phyloP scores from a whole-genome alignment of 2,329 filamentous ascomycete genomes.

The Stemphylium lycopersici region DNA sequence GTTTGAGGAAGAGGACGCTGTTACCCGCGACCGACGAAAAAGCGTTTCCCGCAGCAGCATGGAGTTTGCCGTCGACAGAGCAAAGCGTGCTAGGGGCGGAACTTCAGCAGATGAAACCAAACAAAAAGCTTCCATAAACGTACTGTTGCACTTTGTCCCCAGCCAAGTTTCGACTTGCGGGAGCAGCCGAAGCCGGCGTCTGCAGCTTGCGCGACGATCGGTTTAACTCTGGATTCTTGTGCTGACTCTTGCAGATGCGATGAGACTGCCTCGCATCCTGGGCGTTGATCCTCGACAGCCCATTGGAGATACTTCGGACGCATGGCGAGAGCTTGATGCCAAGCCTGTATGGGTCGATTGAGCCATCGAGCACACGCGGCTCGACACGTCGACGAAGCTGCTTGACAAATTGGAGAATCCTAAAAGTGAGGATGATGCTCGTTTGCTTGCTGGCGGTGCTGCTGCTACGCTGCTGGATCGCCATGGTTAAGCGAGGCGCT shows the following conservation, averaged over 20 bases:
- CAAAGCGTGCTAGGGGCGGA: slow-evolving; percentile 38
- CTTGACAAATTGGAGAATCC: slow-evolving; percentile 48
- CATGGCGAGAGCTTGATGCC: slow-evolving; percentile 28
- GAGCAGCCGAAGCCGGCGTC: slow-evolving; percentile 26
- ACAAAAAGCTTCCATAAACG: slow-evolving; percentile 34
- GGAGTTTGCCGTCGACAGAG: slow-evolving; percentile 28
- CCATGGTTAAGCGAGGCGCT: slow-evolving; percentile 36
- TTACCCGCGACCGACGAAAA: slow-evolving; percentile 41
- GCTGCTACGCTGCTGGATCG: slow-evolving; percentile 24
- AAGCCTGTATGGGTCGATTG: slow-evolving; percentile 27
- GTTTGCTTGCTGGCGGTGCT: slow-evolving; percentile 27
- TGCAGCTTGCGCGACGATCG: slow-evolving; percentile 30
- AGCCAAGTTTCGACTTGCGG: slow-evolving; percentile 40
- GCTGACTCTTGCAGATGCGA: slow-evolving; percentile 35
- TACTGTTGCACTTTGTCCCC: slow-evolving; percentile 47
- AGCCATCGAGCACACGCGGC: slow-evolving; percentile 35
- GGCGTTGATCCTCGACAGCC: slow-evolving; percentile 29
- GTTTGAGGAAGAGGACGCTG: slow-evolving; percentile 45
- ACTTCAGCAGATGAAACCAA: slow-evolving; percentile 44
- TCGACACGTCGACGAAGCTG: slow-evolving; percentile 47
- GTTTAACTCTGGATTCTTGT: slow-evolving; percentile 11
- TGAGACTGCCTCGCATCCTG: slow-evolving; percentile 30
- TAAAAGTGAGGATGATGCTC: slow-evolving; percentile 46
- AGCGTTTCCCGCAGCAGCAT: slow-evolving; percentile 18
- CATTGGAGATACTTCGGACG: slow-evolving; percentile 37